Conservation (phyloP, 768 basidiomycete genomes). For the Tylopilus subfusipes region DNA sequence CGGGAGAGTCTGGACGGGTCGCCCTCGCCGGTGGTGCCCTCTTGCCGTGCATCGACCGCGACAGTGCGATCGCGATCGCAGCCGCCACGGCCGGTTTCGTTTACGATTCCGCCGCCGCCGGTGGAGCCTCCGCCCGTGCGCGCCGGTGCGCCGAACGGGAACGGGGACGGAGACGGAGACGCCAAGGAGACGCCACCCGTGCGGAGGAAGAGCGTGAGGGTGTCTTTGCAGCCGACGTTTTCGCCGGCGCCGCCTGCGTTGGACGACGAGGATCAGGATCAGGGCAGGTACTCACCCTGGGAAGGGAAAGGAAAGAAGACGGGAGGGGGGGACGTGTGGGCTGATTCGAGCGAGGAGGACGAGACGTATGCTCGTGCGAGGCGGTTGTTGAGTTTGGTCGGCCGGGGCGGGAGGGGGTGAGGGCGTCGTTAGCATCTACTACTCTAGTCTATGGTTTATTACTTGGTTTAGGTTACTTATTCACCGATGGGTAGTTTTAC, state of each 20-base stretch:
- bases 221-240: conserved; percentile 74
- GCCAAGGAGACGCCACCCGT: conserved; percentile 15
- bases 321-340: conserved; percentile 55
- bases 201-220: conserved; percentile 69
- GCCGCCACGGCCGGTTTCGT: background rate
- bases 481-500: no score
- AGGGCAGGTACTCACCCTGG: conserved; percentile 17
- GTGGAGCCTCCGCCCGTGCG: conserved; percentile 7
- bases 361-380: conserved; percentile 61
- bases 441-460: background rate
- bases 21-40: background rate
- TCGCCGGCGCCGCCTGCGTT: conserved; percentile 66
- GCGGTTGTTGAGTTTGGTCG: conserved; percentile 46
- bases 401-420: conserved; percentile 28
- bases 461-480: background rate
- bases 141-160: no score
- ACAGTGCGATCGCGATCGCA: background rate
- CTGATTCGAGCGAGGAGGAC: conserved; percentile 75
- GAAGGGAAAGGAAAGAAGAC: background rate
- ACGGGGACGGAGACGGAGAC: no score
- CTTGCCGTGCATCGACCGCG: no score
- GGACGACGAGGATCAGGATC: conserved; percentile 45
- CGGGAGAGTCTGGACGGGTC: conserved; percentile 31
- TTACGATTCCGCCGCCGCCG: conserved; percentile 18
- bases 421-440: no score